phyloP scores from a whole-genome alignment of 2,329 filamentous ascomycete species.

The Exserohilum rostratum region DNA sequence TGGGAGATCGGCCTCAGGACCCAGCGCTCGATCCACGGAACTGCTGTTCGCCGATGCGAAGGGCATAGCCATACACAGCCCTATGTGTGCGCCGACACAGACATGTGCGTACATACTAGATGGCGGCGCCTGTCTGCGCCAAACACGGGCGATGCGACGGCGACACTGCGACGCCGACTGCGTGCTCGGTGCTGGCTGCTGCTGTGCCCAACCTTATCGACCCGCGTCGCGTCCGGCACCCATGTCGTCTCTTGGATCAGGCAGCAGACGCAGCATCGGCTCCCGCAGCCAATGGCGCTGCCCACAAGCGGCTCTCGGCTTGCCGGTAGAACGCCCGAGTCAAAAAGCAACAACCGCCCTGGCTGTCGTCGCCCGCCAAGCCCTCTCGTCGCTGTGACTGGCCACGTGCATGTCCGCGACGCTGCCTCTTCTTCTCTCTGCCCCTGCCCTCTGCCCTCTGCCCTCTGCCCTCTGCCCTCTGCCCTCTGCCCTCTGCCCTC shows the following conservation, averaged over 20 bases:
- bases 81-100: too few species aligned
- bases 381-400: not conserved
- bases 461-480: too few species aligned
- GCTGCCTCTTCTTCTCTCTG: not conserved
- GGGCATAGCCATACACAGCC: too few species aligned
- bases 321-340: conserved; percentile 20
- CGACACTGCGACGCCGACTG: too few species aligned
- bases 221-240: not conserved
- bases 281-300: conserved; percentile 21
- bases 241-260: conserved; percentile 21
- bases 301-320: conserved; percentile 13
- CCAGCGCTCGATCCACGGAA: conserved; percentile 21
- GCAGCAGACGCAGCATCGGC: conserved; percentile 18
- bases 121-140: too few species aligned
- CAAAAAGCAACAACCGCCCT: conserved; percentile 16
- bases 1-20: conserved; percentile 15
- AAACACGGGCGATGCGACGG: too few species aligned
- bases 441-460: too few species aligned
- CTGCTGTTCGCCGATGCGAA: conserved; percentile 20
- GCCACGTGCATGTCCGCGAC: not conserved
- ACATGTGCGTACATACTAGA: too few species aligned
- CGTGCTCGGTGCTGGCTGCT: not conserved
- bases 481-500: too few species aligned
- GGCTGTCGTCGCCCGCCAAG: not conserved
- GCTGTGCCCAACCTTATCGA: conserved; percentile 4